Conservation (phyloP, 2,329 filamentous ascomycete genomes). For the Calonectria pseudoturangicola region DNA sequence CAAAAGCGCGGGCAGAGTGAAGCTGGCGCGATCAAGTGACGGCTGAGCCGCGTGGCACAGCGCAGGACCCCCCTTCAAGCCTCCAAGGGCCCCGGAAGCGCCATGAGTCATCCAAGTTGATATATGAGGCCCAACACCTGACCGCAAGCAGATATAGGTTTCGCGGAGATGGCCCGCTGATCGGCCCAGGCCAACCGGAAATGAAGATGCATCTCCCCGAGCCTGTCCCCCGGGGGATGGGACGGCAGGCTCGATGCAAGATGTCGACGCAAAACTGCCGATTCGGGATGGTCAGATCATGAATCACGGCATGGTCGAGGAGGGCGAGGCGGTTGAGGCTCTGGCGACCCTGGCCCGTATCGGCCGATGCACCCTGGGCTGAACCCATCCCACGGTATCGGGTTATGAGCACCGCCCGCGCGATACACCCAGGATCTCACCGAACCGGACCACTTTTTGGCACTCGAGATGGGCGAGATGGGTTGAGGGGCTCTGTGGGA, state of each 20-base stretch:
- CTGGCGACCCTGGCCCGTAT: constrained; percentile 44
- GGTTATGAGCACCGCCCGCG: constrained; percentile 38
- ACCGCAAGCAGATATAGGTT: background rate
- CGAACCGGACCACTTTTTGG: constrained; percentile 27
- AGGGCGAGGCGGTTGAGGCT: constrained; percentile 37
- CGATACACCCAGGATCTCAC: constrained; percentile 29
- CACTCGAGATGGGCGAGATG: background rate
- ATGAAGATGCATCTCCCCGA: constrained; percentile 3
- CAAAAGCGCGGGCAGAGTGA: background rate
- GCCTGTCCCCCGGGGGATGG: constrained; percentile 1
- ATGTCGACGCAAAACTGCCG: constrained; percentile 43
- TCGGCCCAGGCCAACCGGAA: constrained; percentile 31
- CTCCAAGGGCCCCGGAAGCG: background rate
- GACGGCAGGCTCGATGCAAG: constrained; percentile 19
- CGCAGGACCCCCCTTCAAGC: background rate
- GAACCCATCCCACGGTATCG: constrained; percentile 41
- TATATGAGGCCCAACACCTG: constrained; percentile 19
- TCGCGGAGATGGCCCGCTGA: constrained; percentile 32
- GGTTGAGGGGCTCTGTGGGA: constrained; percentile 30
- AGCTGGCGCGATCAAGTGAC: constrained; percentile 21
- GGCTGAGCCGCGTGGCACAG: constrained; percentile 26
- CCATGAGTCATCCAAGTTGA: constrained; percentile 24
- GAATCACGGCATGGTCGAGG: constrained; percentile 39
- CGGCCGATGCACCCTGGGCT: constrained; percentile 38
- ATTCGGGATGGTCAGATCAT: constrained; percentile 46